Base-by-base conservation (phyloP, 2,329 filamentous ascomycete genomes). In the Hypoxylon sp. region DNA sequence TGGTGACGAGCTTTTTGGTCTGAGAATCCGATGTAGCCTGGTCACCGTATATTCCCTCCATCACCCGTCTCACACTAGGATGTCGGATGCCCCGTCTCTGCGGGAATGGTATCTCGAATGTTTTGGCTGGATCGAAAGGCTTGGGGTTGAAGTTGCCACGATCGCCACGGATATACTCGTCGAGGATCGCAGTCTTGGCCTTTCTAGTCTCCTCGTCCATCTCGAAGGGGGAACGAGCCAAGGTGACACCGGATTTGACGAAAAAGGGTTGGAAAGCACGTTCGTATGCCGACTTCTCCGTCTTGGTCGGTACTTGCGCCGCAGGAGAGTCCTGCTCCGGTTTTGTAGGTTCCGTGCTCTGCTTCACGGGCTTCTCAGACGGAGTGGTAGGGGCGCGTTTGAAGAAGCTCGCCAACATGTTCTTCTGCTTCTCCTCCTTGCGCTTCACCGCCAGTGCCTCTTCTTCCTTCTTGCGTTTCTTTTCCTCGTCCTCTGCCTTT, bases 191-290 rank as follows among this genome's bases (percentile, higher is more conserved):
- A 23, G 78, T 80, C 71, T 83, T 87, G 47, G 69, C 75, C n/a
- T 78, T 70, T 21, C 79, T 77, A 0, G 84, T 82, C 58, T 85
- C 79, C 1, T 81, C 71, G 63, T 91, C 87, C 71, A 88, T 80
- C 33, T 80, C 72, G 23, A 85, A 85, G 2, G 78, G 79, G 45
- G 80, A 76, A 0, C 82, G 80, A 0, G 92, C 92, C 49, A 97
- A 66, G n/a, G 76, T 83, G 1, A 91, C 89, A 68, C 91, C 83
- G 2, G 87, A 81, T 56, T 91, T 89, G 41, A 95, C 70, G 61
- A 89, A 93, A 73, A 97, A 98, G 0, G 90, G 87, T 26, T 92
- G 83, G 69, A 98, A 98, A 29, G 82, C 78, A 64, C 85, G 87
- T 15, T 89, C 78, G 65, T 91, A 93, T 40, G 85, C 81, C 0